Percentiles rank a stretch among this genome's conserved stretches.
Conservation (phyloP, 306 rosid species). For the Ormosia emarginata region DNA sequence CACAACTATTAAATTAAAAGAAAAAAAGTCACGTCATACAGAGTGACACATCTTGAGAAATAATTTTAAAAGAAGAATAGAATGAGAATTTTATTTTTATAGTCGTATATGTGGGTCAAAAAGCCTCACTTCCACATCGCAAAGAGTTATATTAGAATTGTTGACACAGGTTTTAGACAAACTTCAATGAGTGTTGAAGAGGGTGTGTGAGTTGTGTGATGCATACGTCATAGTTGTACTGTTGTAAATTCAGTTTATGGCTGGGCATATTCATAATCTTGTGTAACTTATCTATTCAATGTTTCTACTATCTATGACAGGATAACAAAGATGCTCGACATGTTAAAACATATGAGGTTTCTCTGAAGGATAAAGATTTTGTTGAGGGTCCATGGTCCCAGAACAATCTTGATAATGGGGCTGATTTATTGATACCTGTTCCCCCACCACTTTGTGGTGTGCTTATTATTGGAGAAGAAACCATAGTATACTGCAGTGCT, state of each 20-base stretch:
- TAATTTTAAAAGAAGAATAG: too few relatives aligned
- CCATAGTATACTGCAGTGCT: constrained; percentile 94
- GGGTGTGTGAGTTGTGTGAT: background rate
- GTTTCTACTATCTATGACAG: constrained; percentile 41
- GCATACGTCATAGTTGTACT: background rate
- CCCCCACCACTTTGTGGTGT: constrained; percentile 98
- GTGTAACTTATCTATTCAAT: background rate
- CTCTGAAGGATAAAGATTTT: constrained; percentile 94
- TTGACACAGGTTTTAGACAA: background rate
- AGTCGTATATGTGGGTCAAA: too few relatives aligned
- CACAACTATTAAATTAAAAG: too few relatives aligned
- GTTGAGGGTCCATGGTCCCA: constrained; percentile 97
- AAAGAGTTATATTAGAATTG: background rate
- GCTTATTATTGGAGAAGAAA: constrained; percentile 94
- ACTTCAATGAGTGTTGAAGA: background rate
- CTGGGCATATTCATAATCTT: background rate
- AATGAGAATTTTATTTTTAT: too few relatives aligned
- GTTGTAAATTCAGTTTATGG: constrained; percentile 1
- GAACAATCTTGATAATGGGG: constrained; percentile 94
- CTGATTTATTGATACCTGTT: constrained; percentile 88
- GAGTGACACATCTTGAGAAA: too few relatives aligned
- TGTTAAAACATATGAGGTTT: constrained; percentile 94
- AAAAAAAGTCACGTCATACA: too few relatives aligned
- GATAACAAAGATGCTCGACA: constrained; percentile 97
- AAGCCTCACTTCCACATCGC: background rate